phyloP scores from a whole-genome alignment of 2,329 filamentous ascomycete genomes.

The Madurella mycetomatis region DNA sequence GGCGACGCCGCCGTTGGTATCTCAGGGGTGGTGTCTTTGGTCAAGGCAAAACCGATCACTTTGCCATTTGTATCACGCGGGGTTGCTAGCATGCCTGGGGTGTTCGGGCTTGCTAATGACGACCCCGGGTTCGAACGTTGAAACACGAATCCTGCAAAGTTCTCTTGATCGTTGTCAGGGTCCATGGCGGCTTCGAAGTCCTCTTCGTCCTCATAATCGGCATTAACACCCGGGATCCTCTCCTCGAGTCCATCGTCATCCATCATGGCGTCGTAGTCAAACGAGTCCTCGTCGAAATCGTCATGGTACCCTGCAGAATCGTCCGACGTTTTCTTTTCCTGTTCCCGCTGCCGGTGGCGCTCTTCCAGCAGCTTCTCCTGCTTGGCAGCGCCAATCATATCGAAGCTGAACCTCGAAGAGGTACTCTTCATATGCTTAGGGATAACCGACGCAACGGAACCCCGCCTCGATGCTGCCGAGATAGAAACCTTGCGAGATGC shows the following conservation, averaged over 20 bases:
- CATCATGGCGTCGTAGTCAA: conserved; percentile 61
- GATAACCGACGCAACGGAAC: conserved; percentile 43
- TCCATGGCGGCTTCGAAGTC: conserved; percentile 35
- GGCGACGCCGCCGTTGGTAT: conserved; percentile 21
- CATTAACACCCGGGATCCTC: conserved; percentile 56
- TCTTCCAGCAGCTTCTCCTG: conserved; percentile 69
- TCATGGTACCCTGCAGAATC: conserved; percentile 41
- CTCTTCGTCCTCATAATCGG: conserved; percentile 30
- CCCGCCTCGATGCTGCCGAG: conserved; percentile 44
- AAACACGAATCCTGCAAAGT: conserved; percentile 57
- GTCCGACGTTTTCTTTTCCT: conserved; percentile 51
- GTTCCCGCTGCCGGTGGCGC: conserved; percentile 62
- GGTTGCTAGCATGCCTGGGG: conserved; percentile 44
- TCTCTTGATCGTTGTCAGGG: conserved; percentile 54
- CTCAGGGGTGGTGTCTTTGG: conserved; percentile 41
- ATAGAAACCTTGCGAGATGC: conserved; percentile 51
- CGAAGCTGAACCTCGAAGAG: conserved; percentile 76
- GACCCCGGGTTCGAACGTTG: conserved; percentile 51
- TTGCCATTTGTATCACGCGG: conserved; percentile 53
- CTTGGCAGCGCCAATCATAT: conserved; percentile 67
- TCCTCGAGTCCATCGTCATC: conserved; percentile 64
- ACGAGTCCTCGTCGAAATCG: conserved; percentile 56
- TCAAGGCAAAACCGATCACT: conserved; percentile 54
- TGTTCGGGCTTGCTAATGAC: conserved; percentile 46
- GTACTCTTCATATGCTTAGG: conserved; percentile 69